Evolutionary conservation across 1,284 basidiomycete species (phyloP).

Genomic region (Ceratobasidium sp.): DNA sequence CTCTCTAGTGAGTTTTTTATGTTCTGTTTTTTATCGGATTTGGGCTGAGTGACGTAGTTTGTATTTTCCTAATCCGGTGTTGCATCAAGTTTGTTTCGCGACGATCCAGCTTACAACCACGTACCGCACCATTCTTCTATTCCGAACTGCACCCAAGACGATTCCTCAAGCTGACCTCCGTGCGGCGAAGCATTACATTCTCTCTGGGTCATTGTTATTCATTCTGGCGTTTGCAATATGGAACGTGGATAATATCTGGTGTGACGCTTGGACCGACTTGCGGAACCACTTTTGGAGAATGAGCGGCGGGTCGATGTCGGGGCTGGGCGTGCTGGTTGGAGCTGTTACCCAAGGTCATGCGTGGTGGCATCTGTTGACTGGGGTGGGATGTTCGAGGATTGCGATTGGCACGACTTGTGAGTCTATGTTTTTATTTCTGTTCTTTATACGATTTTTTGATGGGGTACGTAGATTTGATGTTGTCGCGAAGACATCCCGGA

Average conservation of each 20-base stretch:
- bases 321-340: slow-evolving; percentile 39
- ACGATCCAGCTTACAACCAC: slow-evolving; percentile 58
- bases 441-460: not conserved
- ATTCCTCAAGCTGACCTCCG: slow-evolving; percentile 50
- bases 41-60: slow-evolving; percentile 55
- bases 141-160: slow-evolving; percentile 49
- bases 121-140: slow-evolving; percentile 56
- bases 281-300: slow-evolving; percentile 51
- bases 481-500: slow-evolving; percentile 32
- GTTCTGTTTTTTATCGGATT: not conserved
- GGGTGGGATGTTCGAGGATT: slow-evolving; percentile 62
- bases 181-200: slow-evolving; percentile 52
- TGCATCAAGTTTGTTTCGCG: slow-evolving; percentile 66
- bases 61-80: slow-evolving; percentile 64
- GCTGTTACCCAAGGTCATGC: slow-evolving; percentile 56
- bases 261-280: slow-evolving; percentile 54
- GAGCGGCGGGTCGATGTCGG: not conserved
- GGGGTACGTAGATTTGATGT: slow-evolving; percentile 41
- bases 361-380: slow-evolving; percentile 67
- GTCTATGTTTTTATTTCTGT: slow-evolving; percentile 46
- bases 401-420: slow-evolving; percentile 59
- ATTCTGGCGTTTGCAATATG: slow-evolving; percentile 63
- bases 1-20: slow-evolving; percentile 59
- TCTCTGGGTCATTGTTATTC: slow-evolving; percentile 57
- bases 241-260: slow-evolving; percentile 68